phyloP scores from a whole-genome alignment of 257 asterid genomes.

The Plectranthus barbatus region DNA sequence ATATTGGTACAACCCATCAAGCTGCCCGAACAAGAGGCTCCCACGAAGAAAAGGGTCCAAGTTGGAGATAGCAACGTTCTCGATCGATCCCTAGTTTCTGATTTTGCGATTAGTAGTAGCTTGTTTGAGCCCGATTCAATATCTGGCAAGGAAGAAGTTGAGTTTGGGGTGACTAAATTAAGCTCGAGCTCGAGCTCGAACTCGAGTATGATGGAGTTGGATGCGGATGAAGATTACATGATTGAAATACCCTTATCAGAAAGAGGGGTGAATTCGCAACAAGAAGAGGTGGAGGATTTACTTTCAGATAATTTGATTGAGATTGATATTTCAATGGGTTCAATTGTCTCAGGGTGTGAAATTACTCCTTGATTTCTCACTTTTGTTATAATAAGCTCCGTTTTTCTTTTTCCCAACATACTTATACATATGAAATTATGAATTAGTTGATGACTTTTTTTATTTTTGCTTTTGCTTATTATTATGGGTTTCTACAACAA shows the following conservation, averaged over 20 bases:
- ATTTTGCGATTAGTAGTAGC: background rate
- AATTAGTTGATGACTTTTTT: no score
- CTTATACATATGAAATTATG: no score
- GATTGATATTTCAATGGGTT: constrained; percentile 26
- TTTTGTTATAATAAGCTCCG: no score
- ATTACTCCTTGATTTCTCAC: background rate
- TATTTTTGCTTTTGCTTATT: no score
- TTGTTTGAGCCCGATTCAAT: background rate
- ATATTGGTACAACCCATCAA: background rate
- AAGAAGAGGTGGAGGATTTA: background rate
- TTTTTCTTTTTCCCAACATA: no score
- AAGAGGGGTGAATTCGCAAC: background rate
- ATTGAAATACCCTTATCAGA: constrained; percentile 12
- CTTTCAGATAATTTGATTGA: constrained; percentile 15
- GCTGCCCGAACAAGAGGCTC: background rate
- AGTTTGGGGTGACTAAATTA: background rate
- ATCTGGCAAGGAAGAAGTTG: background rate
- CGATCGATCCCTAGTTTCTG: background rate
- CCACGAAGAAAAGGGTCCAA: background rate
- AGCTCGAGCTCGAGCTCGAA: background rate
- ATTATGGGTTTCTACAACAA: no score
- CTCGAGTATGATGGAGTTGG: background rate
- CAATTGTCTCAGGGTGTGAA: background rate
- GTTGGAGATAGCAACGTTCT: background rate
- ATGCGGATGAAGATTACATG: constrained; percentile 15